These are phyloP conservation scores for Teunomyces lycoperdinae DNA, from an alignment of 805 yeast species.

Conservation along the genomic window DNA sequence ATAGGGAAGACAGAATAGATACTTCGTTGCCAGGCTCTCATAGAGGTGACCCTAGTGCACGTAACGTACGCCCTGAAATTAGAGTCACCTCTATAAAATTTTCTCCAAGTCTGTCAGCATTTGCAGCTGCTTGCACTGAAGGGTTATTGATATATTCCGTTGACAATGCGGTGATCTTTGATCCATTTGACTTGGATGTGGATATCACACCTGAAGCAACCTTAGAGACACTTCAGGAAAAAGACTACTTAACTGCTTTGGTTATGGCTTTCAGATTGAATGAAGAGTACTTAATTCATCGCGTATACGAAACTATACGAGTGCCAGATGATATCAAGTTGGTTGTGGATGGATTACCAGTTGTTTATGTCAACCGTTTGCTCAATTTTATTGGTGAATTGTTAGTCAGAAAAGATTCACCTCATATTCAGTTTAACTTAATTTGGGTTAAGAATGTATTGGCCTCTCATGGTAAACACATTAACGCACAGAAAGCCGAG, in stretches of 20 bases:
- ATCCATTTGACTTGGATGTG: conserved; percentile 91
- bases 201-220: conserved; percentile 87
- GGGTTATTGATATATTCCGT: conserved; percentile 82
- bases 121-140: conserved; percentile 95
- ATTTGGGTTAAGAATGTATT: conserved; percentile 75
- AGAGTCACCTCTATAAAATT: conserved; percentile 75
- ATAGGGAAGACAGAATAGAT: conserved; percentile 78
- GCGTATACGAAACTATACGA: conserved; percentile 63
- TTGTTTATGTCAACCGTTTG: conserved; percentile 67
- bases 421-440: conserved; percentile 80
- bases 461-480: conserved; percentile 72
- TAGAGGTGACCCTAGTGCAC: conserved; percentile 69
- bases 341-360: conserved; percentile 68
- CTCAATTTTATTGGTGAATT: conserved; percentile 63
- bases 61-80: conserved; percentile 78
- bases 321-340: conserved; percentile 70
- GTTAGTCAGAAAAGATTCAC: conserved; percentile 55
- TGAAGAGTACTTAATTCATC: conserved; percentile 69
- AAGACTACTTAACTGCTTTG: conserved; percentile 69
- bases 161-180: conserved; percentile 73
- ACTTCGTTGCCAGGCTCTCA: conserved; percentile 80
- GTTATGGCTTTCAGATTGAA: conserved; percentile 94
- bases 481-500: conserved; percentile 57
- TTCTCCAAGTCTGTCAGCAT: conserved; percentile 86
- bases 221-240: conserved; percentile 54